phyloP scores from a whole-genome alignment of 2,329 filamentous ascomycete genomes.

The Cercospora citrullina region DNA sequence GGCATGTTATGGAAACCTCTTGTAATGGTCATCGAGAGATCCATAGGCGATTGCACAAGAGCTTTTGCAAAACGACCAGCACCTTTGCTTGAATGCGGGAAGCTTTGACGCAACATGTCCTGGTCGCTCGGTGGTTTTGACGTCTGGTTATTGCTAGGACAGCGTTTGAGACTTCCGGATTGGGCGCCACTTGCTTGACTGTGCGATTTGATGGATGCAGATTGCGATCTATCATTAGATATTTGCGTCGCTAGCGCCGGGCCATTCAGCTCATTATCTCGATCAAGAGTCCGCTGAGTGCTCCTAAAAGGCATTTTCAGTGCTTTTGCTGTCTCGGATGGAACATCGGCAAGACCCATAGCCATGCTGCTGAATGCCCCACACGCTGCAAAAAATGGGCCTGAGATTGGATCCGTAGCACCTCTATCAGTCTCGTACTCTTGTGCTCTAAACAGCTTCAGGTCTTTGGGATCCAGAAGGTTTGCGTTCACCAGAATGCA shows the following conservation, averaged over 20 bases:
- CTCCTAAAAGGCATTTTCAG: constrained; percentile 46
- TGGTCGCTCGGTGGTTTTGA: not conserved
- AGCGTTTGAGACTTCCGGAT: not conserved
- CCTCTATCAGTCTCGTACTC: constrained; percentile 79
- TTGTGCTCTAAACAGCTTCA: constrained; percentile 64
- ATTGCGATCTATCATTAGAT: not conserved
- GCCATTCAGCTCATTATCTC: no score
- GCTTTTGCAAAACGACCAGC: constrained; percentile 40
- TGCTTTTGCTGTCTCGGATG: constrained; percentile 55
- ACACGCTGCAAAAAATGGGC: constrained; percentile 72
- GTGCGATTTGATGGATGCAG: not conserved
- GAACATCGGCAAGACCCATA: constrained; percentile 77
- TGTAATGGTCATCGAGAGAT: constrained; percentile 77
- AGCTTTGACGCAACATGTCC: constrained; percentile 30
- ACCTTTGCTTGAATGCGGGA: constrained; percentile 38
- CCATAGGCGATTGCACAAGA: constrained; percentile 72
- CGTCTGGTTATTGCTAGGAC: not conserved
- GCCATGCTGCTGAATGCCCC: constrained; percentile 76
- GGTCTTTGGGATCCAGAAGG: constrained; percentile 65
- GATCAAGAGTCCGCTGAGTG: not conserved
- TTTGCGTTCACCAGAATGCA: constrained; percentile 65
- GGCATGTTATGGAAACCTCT: constrained; percentile 88
- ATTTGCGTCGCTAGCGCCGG: no score
- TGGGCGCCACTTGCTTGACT: not conserved
- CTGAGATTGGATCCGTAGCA: constrained; percentile 76